Evolutionary conservation across 1,284 basidiomycete genomes (phyloP).

Genomic region (Austropuccinia psidii): DNA sequence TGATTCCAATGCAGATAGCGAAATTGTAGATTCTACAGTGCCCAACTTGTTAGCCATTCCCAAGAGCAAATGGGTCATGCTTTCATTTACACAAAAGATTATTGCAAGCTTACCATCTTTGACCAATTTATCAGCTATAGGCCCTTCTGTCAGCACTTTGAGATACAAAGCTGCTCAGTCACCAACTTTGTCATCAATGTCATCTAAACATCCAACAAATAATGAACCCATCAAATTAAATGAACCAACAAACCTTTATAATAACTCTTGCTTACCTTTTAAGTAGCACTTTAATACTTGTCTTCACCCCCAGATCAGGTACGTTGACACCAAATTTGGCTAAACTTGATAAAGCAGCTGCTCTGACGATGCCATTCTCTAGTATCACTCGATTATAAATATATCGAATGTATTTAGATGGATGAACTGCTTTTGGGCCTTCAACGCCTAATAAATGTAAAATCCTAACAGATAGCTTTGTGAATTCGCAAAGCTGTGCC

Average conservation of each 20-base stretch:
- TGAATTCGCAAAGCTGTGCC: constrained; percentile 98
- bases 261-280: constrained; percentile 56
- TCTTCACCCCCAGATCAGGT: constrained; percentile 66
- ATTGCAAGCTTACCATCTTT: constrained; percentile 74
- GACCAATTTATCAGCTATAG: constrained; percentile 74
- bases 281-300: constrained; percentile 77
- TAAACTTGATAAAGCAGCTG: constrained; percentile 86
- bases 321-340: constrained; percentile 95
- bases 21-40: constrained; percentile 89
- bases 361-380: constrained; percentile 95
- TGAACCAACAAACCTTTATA: not conserved
- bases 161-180: constrained; percentile 95
- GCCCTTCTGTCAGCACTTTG: constrained; percentile 69
- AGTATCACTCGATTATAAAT: constrained; percentile 99
- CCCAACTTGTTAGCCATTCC: too few relatives aligned
- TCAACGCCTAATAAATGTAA: constrained; percentile 90
- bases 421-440: constrained; percentile 88
- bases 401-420: constrained; percentile 97
- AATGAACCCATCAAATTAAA: constrained; percentile 28
- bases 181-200: constrained; percentile 97
- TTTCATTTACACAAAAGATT: too few relatives aligned
- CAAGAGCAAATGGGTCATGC: too few relatives aligned
- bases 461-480: constrained; percentile 94
- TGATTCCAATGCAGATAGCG: constrained; percentile 72
- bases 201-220: constrained; percentile 73